Percentiles rank a stretch among this genome's conserved stretches.
phyloP scores from a whole-genome alignment of 78 protist species.

The Guillardia theta region DNA sequence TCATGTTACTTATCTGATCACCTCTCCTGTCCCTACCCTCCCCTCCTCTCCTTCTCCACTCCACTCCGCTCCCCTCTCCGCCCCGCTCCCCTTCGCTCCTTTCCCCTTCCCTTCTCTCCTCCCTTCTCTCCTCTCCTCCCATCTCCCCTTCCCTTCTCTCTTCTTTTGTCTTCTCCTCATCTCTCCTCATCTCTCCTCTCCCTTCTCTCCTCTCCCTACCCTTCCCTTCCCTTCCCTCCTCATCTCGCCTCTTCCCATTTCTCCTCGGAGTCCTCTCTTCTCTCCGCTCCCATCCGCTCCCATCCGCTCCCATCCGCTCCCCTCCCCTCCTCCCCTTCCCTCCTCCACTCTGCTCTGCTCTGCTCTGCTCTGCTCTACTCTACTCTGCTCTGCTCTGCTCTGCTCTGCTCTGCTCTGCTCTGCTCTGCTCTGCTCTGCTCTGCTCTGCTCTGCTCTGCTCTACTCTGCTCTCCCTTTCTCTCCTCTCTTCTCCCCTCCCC shows the following conservation, averaged over 20 bases:
- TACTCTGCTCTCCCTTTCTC: too few relatives aligned
- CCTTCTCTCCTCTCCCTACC: not conserved
- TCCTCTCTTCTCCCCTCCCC: too few relatives aligned
- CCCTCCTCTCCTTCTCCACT: not conserved
- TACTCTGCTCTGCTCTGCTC: too few relatives aligned
- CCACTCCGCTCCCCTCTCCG: not conserved
- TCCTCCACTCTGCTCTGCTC: too few relatives aligned
- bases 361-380: too few relatives aligned
- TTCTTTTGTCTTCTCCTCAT: not conserved
- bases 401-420: too few relatives aligned
- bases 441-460: too few relatives aligned
- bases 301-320: not conserved
- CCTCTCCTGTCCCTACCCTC: not conserved
- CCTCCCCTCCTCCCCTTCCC: too few relatives aligned
- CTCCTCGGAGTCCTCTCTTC: not conserved
- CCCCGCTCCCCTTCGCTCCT: not conserved
- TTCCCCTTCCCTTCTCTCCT: not conserved
- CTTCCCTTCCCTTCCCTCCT: not conserved
- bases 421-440: too few relatives aligned
- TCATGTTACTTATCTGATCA: not conserved
- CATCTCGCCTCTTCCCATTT: not conserved
- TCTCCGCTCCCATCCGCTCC: not conserved
- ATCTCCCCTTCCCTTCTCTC: not conserved
- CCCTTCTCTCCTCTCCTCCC: not conserved
- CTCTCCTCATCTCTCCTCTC: not conserved